Percentiles rank a stretch among this genome's conserved stretches.
Evolutionary conservation across 2,329 filamentous ascomycete genomes (phyloP).

Genomic region (Fusarium luffae): DNA sequence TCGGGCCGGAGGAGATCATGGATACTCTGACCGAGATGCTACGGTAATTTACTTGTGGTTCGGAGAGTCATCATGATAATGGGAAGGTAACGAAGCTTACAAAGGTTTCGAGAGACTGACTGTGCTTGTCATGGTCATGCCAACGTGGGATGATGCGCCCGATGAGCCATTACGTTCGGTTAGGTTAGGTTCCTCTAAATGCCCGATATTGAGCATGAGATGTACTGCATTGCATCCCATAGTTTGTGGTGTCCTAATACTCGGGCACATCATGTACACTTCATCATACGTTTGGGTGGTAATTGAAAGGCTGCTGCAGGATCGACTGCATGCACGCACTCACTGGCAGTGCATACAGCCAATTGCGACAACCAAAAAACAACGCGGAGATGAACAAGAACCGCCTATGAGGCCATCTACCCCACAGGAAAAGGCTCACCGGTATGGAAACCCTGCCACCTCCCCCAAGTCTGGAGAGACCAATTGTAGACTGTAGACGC

Average conservation of each 20-base stretch:
- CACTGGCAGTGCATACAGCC: not conserved
- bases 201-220: constrained; percentile 4
- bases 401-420: constrained; percentile 33
- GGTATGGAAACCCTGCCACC: constrained; percentile 32
- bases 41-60: not conserved
- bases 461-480: constrained; percentile 25
- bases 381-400: constrained; percentile 31
- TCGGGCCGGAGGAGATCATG: not conserved
- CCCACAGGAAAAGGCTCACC: constrained; percentile 35
- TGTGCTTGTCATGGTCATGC: not conserved
- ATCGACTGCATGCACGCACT: constrained; percentile 4
- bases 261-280: not conserved
- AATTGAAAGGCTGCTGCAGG: not conserved
- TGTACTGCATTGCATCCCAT: not conserved
- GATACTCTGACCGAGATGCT: constrained; percentile 2
- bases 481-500: constrained; percentile 22
- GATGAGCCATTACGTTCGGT: constrained; percentile 15
- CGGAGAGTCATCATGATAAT: not conserved
- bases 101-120: not conserved
- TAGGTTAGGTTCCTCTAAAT: constrained; percentile 11
- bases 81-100: not conserved
- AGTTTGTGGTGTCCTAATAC: not conserved
- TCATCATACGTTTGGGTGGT: constrained; percentile 22
- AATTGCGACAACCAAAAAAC: constrained; percentile 3
- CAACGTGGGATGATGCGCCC: constrained; percentile 35